A percentile compares a stretch with the other conserved stretches of the same genome.
Conservation (phyloP, 805 yeast species). For the Nakazawaea ishiwadae region DNA sequence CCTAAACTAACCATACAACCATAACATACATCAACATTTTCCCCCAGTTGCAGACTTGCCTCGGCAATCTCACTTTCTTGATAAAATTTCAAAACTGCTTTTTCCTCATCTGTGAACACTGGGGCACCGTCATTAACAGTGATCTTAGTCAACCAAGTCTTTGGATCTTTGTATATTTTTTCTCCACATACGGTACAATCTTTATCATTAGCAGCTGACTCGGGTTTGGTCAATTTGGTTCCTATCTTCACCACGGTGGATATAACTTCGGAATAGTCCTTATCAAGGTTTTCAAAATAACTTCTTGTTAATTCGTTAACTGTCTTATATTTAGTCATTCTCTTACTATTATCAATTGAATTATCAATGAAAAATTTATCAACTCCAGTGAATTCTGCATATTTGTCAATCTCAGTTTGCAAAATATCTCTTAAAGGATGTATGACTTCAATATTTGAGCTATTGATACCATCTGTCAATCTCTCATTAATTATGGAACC, state of each 20-base stretch:
- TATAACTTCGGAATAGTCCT: conserved; percentile 81
- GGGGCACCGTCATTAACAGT: conserved; percentile 57
- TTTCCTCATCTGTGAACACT: conserved; percentile 38
- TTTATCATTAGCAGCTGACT: conserved; percentile 13
- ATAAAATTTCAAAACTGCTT: conserved; percentile 24
- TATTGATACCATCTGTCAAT: conserved; percentile 39
- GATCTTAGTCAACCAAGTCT: conserved; percentile 62
- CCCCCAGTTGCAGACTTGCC: no score
- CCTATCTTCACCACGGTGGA: conserved; percentile 92
- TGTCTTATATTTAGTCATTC: conserved; percentile 66
- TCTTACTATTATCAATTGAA: conserved; percentile 23
- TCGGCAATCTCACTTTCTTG: conserved; percentile 17
- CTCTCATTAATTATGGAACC: conserved; percentile 60
- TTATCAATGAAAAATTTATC: conserved; percentile 19
- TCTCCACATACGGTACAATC: conserved; percentile 56
- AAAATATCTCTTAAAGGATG: conserved; percentile 77
- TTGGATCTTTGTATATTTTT: conserved; percentile 51
- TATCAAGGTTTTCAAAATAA: conserved; percentile 69
- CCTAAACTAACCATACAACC: conserved; percentile 62
- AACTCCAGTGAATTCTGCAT: conserved; percentile 39
- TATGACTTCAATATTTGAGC: conserved; percentile 39
- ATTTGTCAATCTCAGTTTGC: conserved; percentile 61
- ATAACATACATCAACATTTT: conserved; percentile 67
- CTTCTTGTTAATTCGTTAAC: conserved; percentile 73
- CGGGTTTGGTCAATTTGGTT: conserved; percentile 59